phyloP scores from a whole-genome alignment of 1,139 yeast species.

The Geotrichum carabidarum region DNA sequence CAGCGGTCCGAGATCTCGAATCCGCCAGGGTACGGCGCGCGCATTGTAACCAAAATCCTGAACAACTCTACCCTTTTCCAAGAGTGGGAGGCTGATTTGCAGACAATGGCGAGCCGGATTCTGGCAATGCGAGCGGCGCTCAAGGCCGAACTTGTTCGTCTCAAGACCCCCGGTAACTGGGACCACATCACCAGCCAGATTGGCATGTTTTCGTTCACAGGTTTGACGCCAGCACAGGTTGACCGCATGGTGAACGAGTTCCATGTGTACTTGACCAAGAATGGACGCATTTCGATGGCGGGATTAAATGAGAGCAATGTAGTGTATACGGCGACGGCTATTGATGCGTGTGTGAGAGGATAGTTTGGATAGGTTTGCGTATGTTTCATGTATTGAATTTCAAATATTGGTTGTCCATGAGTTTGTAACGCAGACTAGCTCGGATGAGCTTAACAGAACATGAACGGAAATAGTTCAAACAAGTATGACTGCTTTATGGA shows the following conservation, averaged over 20 bases:
- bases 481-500: too few relatives aligned
- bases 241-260: constrained; percentile 60
- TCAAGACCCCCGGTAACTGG: constrained; percentile 66
- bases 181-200: constrained; percentile 81
- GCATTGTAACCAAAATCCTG: constrained; percentile 74
- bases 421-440: too few relatives aligned
- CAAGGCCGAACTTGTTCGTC: constrained; percentile 48
- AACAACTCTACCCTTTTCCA: constrained; percentile 54
- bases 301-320: constrained; percentile 80
- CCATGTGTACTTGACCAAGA: constrained; percentile 78
- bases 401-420: too few relatives aligned
- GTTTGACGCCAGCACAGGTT: constrained; percentile 67
- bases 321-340: constrained; percentile 72
- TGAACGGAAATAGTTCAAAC: too few relatives aligned
- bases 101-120: constrained; percentile 71
- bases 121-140: constrained; percentile 59
- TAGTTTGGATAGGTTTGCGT: not conserved
- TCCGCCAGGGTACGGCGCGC: constrained; percentile 92
- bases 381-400: too few relatives aligned
- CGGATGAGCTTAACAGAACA: too few relatives aligned
- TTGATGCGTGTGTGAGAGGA: constrained; percentile 47
- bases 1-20: constrained; percentile 87
- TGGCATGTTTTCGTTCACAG: constrained; percentile 96
- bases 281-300: constrained; percentile 89
- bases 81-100: constrained; percentile 77